These are phyloP conservation scores for Amorphotheca resinae DNA, from an alignment of 495 filamentous ascomycete genomes.

Conservation along the genomic window DNA sequence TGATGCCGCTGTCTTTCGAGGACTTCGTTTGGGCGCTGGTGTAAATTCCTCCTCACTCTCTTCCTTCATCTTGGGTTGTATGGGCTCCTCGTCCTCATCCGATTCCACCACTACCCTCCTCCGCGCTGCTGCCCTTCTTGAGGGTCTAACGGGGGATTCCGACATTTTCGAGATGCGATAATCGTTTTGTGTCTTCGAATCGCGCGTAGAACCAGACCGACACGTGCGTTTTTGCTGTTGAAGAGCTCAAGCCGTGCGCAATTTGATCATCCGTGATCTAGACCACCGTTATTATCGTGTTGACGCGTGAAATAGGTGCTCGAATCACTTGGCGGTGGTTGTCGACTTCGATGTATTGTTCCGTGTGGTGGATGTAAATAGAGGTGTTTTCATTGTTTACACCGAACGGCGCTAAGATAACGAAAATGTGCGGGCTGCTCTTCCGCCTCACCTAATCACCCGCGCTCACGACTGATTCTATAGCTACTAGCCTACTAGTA, in stretches of 20 bases:
- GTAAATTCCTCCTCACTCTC: slow-evolving; percentile 72
- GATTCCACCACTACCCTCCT: slow-evolving; percentile 64
- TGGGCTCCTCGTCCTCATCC: slow-evolving; percentile 50
- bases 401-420: too few species aligned
- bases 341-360: too few species aligned
- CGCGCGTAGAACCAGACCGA: not conserved
- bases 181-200: not conserved
- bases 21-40: slow-evolving; percentile 46
- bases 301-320: slow-evolving; percentile 4
- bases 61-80: slow-evolving; percentile 35
- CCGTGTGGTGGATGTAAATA: too few species aligned
- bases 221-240: not conserved
- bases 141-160: slow-evolving; percentile 49
- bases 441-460: too few species aligned
- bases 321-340: not conserved
- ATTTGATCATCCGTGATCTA: not conserved
- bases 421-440: too few species aligned
- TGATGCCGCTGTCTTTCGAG: slow-evolving; percentile 33
- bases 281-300: not conserved
- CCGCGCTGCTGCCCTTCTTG: slow-evolving; percentile 59
- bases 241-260: not conserved
- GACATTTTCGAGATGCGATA: slow-evolving; percentile 11
- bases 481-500: too few species aligned
- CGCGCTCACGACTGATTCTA: too few species aligned
- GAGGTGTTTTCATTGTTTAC: too few species aligned